phyloP scores from a whole-genome alignment of 2,329 filamentous ascomycete species.

The Penicillium sp. region DNA sequence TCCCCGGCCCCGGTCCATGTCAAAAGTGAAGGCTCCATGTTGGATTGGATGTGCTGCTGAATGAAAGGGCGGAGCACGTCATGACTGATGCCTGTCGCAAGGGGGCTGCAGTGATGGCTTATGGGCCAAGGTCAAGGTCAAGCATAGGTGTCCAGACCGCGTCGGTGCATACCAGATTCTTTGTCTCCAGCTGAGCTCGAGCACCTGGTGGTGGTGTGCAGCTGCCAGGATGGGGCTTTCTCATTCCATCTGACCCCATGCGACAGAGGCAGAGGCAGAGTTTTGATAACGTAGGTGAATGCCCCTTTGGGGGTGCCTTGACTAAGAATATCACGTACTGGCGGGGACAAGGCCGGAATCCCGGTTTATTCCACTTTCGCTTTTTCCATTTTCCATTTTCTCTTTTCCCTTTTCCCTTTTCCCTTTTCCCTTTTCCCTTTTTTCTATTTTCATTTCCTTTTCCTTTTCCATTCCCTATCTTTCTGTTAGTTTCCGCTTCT shows the following conservation, averaged over 20 bases:
- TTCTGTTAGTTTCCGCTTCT: background rate
- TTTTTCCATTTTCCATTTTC: no score
- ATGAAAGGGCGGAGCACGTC: constrained; percentile 15
- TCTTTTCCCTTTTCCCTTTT: background rate
- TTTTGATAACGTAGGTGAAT: constrained; percentile 10
- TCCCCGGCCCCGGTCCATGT: constrained; percentile 8
- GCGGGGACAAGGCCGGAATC: background rate
- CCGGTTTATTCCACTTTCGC: background rate
- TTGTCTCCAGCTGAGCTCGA: constrained; percentile 4
- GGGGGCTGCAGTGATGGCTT: constrained; percentile 5
- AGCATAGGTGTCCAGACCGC: constrained; percentile 4
- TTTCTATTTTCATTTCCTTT: background rate
- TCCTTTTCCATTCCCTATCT: background rate
- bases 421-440: background rate
- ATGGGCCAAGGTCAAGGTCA: background rate
- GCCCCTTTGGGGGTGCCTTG: background rate
- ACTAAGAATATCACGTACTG: constrained; percentile 9
- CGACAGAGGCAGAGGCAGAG: background rate
- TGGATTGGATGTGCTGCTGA: no score
- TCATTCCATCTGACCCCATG: constrained; percentile 1
- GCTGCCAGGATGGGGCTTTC: background rate
- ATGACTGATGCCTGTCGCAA: constrained; percentile 18
- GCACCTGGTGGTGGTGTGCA: background rate
- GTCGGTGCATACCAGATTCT: constrained; percentile 2
- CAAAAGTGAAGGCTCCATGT: background rate